Evolutionary conservation across 305 asterid genomes (phyloP).

Genomic region (Plantago lanceolata): DNA sequence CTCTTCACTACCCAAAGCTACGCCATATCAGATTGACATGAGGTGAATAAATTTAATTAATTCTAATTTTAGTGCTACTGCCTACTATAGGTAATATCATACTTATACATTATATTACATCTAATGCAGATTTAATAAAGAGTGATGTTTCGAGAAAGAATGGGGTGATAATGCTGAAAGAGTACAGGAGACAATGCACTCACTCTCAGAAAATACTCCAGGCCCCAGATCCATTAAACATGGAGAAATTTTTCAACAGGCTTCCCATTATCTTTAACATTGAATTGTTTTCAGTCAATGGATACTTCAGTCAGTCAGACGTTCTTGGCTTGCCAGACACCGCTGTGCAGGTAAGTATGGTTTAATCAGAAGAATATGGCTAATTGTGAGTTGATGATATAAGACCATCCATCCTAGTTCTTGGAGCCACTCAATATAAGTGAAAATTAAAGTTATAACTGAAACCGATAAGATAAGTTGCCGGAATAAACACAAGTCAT

Average conservation of each 20-base stretch:
- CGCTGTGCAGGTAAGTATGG: conserved; percentile 70
- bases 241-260: conserved; percentile 61
- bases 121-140: conserved; percentile 60
- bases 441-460: no score
- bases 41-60: conserved; percentile 36
- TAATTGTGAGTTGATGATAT: no score
- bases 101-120: neutral
- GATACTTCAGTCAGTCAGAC: conserved; percentile 81
- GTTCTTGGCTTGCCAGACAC: conserved; percentile 97
- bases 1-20: conserved; percentile 49
- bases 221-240: conserved; percentile 71
- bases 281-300: conserved; percentile 74
- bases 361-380: neutral
- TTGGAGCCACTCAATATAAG: no score
- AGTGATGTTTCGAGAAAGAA: conserved; percentile 88
- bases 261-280: conserved; percentile 73
- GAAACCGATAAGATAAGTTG: no score
- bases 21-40: conserved; percentile 66
- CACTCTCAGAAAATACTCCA: conserved; percentile 72
- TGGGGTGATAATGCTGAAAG: conserved; percentile 88
- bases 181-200: conserved; percentile 65
- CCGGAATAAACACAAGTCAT: no score
- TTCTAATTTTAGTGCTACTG: conserved; percentile 6
- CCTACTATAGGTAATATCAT: neutral
- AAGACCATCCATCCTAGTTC: no score